A percentile compares a stretch with the other conserved stretches of the same genome.
phyloP scores from a whole-genome alignment of 225 moss, liverwort and hornwort genomes.

The Sphagnum tenellum region DNA sequence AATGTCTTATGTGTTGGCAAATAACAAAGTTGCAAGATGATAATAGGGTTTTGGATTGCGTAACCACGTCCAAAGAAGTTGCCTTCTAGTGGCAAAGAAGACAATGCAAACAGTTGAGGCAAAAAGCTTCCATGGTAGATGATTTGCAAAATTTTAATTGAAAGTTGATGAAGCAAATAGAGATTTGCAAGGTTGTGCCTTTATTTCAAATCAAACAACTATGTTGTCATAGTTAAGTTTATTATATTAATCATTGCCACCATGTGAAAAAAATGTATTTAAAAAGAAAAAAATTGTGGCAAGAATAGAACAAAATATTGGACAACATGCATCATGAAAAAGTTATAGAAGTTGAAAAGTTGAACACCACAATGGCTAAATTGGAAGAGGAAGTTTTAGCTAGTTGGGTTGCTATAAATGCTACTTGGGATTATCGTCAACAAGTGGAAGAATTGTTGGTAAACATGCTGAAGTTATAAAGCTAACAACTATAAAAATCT shows the following conservation, averaged over 20 bases:
- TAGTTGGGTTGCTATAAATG: constrained; percentile 16
- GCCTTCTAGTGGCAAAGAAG: constrained; percentile 13
- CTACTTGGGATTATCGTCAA: constrained; percentile 15
- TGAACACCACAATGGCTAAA: constrained; percentile 7
- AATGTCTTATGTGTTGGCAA: constrained; percentile 2
- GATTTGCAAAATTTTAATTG: constrained; percentile 16
- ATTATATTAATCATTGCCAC: too few species aligned
- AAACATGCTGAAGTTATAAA: background rate
- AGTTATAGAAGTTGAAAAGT: constrained; percentile 12
- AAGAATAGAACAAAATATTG: constrained; percentile 22
- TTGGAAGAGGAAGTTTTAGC: constrained; percentile 16
- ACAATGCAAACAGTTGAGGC: constrained; percentile 13
- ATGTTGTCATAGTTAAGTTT: too few species aligned
- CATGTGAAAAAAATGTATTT: background rate
- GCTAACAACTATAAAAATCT: too few species aligned
- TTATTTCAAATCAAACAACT: too few species aligned
- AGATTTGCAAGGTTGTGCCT: constrained; percentile 13
- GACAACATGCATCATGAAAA: constrained; percentile 20
- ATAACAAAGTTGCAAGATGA: constrained; percentile 13
- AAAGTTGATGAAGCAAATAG: constrained; percentile 12
- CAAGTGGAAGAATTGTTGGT: constrained; percentile 19
- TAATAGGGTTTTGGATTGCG: constrained; percentile 13
- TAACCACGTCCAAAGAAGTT: constrained; percentile 14
- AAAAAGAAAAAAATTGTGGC: background rate
- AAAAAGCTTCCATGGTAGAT: constrained; percentile 15